Percentiles rank a stretch among this genome's conserved stretches.
phyloP scores from a whole-genome alignment of 306 rosid genomes.

The Trifolium subterraneum region DNA sequence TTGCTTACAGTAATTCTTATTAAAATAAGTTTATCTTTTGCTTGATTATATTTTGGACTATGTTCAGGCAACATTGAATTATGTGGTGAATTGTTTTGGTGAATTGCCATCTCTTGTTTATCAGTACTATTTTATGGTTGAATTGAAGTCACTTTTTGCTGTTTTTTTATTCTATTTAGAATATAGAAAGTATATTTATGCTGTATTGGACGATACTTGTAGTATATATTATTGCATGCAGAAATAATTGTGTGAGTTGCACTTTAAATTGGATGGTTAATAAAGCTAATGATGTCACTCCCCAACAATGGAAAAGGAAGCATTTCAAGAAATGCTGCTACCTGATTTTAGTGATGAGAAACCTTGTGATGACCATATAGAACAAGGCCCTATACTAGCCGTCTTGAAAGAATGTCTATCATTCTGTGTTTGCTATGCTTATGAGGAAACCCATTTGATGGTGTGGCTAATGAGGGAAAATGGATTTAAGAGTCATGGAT shows the following conservation, averaged over 20 bases:
- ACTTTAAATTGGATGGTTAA: slow-evolving; percentile 26
- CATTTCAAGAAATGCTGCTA: background rate
- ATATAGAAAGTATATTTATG: too few species aligned
- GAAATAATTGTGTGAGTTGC: slow-evolving; percentile 23
- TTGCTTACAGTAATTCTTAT: too few species aligned
- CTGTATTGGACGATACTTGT: too few species aligned
- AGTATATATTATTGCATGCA: too few species aligned
- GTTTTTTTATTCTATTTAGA: too few species aligned
- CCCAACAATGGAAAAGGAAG: slow-evolving; percentile 6
- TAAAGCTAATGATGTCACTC: background rate
- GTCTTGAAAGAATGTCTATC: slow-evolving; percentile 23
- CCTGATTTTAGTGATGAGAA: background rate
- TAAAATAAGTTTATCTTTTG: too few species aligned
- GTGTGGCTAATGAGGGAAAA: slow-evolving; percentile 24
- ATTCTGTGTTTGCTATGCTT: too few species aligned
- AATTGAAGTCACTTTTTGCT: too few species aligned
- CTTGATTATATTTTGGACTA: background rate
- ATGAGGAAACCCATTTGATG: background rate
- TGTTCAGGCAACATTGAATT: background rate
- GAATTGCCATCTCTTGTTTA: too few species aligned
- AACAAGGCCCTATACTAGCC: background rate
- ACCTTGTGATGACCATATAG: background rate
- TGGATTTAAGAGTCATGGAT: slow-evolving; percentile 32
- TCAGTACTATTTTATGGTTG: too few species aligned
- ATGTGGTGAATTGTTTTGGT: too few species aligned